Percentiles rank a stretch among this genome's conserved stretches.
Conservation (phyloP, 495 filamentous ascomycete genomes). For the Letharia columbiana region DNA sequence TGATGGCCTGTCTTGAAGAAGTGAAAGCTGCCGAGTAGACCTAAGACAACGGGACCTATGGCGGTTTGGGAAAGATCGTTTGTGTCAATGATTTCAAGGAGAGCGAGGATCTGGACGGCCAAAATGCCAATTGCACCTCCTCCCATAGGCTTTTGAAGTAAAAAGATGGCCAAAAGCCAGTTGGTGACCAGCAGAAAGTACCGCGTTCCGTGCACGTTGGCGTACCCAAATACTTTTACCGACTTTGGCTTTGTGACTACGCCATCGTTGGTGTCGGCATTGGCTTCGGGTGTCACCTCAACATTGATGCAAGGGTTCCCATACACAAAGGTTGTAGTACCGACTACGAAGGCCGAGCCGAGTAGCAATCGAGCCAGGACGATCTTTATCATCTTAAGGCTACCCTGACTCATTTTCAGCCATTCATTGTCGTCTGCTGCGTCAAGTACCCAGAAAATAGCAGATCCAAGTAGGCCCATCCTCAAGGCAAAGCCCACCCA, state of each 20-base stretch:
- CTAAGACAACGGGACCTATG: slow-evolving; percentile 78
- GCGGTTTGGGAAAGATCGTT: slow-evolving; percentile 59
- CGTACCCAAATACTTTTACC: slow-evolving; percentile 80
- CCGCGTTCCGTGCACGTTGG: slow-evolving; percentile 83
- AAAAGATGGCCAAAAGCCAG: slow-evolving; percentile 61
- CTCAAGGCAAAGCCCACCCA: slow-evolving; percentile 82
- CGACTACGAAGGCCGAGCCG: slow-evolving; percentile 55
- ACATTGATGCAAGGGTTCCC: slow-evolving; percentile 67
- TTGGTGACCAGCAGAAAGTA: slow-evolving; percentile 78
- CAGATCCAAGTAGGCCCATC: slow-evolving; percentile 61
- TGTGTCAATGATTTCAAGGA: slow-evolving; percentile 81
- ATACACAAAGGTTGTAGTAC: slow-evolving; percentile 63
- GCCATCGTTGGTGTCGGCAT: slow-evolving; percentile 30
- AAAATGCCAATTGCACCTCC: slow-evolving; percentile 70
- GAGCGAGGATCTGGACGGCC: slow-evolving; percentile 74
- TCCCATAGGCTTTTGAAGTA: slow-evolving; percentile 94
- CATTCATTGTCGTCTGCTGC: slow-evolving; percentile 84
- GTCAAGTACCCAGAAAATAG: slow-evolving; percentile 83
- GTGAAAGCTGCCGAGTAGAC: slow-evolving; percentile 77
- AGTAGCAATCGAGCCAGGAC: slow-evolving; percentile 69
- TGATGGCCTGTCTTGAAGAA: slow-evolving; percentile 99
- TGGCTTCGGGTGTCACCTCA: slow-evolving; percentile 28
- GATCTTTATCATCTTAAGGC: slow-evolving; percentile 64
- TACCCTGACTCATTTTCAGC: slow-evolving; percentile 51
- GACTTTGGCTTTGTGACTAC: slow-evolving; percentile 39